Base-by-base conservation (phyloP, 2,329 filamentous ascomycete species). In the Penicillium sp. region DNA sequence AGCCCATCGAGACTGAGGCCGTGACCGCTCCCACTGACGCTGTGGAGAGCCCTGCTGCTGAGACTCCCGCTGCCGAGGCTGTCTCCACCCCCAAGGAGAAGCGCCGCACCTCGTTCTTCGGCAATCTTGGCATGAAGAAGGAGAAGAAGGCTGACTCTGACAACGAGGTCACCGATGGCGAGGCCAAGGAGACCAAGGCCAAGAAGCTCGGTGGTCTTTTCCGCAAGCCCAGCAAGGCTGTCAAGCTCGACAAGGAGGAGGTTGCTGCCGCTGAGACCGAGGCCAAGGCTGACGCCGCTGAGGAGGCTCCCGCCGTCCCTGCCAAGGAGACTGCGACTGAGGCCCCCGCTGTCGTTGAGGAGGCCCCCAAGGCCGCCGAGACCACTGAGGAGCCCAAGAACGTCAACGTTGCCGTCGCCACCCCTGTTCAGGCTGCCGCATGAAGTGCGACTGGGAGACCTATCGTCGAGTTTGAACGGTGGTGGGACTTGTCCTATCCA, bases 41-140 rank as follows among this genome's bases (percentile, higher is more conserved):
- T 18, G 62, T 61, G 61, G 62, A 76, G 66, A 65, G 69, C 13
- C 39, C 64, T 31, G 56, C 66, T 24, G 58, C 68, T 40, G 68
- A 72, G 62, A 61, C 71, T 20, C 61, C 71, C 24, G 63, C 64
- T 34, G 64, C 66, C 34, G 69, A 70, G 61, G 65, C 72, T 29
- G 71, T 69, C 44, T 55, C 67, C 48, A 72, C 67, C 59, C 72
- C 68, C 57, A 77, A 79, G 69, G 74, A 78, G 61, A 78, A 80
- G 73, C 79, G 78, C 62, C 79, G 76, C 68, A 78, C 76, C 66
- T 84, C 80, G 66, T 77, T 78, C 70, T 84, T 84, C 70, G 78
- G 78, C 62, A 80, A 76, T 70, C 77, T 82, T 56, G 77, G 78
- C 57, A 72, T 65, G 57, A 81, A 81, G 76, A 81, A 82, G 69